A percentile compares a stretch with the other conserved stretches of the same genome.
Conservation (phyloP, 176 grass and related monocot species). For the Melocanna baccifera region DNA sequence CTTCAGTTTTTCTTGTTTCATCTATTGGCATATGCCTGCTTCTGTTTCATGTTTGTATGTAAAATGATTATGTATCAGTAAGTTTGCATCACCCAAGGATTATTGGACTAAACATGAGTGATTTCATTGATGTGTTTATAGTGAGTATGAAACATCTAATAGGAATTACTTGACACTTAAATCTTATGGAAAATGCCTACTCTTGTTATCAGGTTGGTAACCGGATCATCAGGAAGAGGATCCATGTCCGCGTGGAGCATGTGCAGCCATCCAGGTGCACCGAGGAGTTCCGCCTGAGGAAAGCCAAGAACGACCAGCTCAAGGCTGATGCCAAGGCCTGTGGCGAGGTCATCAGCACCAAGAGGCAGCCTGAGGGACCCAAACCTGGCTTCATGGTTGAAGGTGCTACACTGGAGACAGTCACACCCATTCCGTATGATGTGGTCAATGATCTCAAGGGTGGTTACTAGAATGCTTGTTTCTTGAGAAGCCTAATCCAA, state of each 20-base stretch:
- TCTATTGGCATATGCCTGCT: too few relatives aligned
- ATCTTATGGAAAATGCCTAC: too few relatives aligned
- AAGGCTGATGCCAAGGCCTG: conserved; percentile 73
- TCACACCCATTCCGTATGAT: conserved; percentile 91
- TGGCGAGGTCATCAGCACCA: conserved; percentile 89
- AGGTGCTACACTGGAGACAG: conserved; percentile 65
- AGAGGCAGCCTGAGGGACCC: conserved; percentile 72
- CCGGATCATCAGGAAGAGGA: conserved; percentile 79
- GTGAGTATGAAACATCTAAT: neutral
- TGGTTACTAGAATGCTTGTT: conserved; percentile 65
- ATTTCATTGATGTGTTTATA: neutral
- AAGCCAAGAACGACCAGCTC: conserved; percentile 80
- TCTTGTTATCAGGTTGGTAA: conserved; percentile 46
- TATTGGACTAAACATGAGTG: neutral
- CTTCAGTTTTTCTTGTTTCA: too few relatives aligned
- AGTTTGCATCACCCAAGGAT: neutral
- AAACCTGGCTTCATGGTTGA: conserved; percentile 95
- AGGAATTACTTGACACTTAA: neutral
- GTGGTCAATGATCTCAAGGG: conserved; percentile 99
- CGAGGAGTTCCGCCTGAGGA: conserved; percentile 68
- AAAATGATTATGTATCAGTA: neutral
- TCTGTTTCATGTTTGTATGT: neutral
- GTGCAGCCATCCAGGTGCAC: conserved; percentile 79
- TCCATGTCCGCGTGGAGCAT: conserved; percentile 92
- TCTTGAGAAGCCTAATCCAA: neutral